phyloP scores from a whole-genome alignment of 2,329 filamentous ascomycete species.

The Aureobasidium sp. region DNA sequence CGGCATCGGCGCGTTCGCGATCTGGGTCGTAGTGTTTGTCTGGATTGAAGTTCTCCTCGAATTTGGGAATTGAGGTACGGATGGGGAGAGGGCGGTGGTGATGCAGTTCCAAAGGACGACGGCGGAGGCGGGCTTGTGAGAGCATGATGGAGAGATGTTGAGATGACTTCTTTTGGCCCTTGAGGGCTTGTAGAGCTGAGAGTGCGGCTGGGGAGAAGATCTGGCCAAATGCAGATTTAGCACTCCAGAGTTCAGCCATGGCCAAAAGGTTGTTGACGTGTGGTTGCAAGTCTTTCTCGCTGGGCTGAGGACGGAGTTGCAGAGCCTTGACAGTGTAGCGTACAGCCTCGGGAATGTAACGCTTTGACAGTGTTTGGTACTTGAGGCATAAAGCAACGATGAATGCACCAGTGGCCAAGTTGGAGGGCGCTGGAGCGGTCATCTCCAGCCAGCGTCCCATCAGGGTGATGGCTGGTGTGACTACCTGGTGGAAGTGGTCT shows the following conservation, averaged over 20 bases:
- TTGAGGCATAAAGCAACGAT: slow-evolving; percentile 71
- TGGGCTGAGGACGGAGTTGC: slow-evolving; percentile 30
- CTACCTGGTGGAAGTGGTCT: slow-evolving; percentile 93
- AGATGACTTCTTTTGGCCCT: slow-evolving; percentile 41
- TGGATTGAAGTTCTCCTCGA: slow-evolving; percentile 91
- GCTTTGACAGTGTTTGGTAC: slow-evolving; percentile 76
- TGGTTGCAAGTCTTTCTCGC: slow-evolving; percentile 47
- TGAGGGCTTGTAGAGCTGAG: slow-evolving; percentile 26
- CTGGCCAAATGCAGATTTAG: slow-evolving; percentile 68
- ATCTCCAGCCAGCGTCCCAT: slow-evolving; percentile 79
- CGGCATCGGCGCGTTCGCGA: slow-evolving; percentile 75
- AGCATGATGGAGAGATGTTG: slow-evolving; percentile 57
- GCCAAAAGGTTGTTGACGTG: slow-evolving; percentile 59
- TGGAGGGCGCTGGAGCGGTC: slow-evolving; percentile 58
- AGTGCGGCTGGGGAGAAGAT: slow-evolving; percentile 59
- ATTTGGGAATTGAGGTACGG: slow-evolving; percentile 83
- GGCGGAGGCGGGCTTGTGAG: slow-evolving; percentile 55
- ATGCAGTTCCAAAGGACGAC: slow-evolving; percentile 79
- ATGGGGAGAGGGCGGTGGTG: slow-evolving; percentile 83
- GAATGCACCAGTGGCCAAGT: slow-evolving; percentile 69
- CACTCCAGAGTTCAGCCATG: slow-evolving; percentile 66
- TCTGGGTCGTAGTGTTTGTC: slow-evolving; percentile 96
- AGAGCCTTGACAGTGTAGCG: slow-evolving; percentile 75
- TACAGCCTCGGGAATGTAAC: slow-evolving; percentile 83
- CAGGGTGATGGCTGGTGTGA: slow-evolving; percentile 81